phyloP scores from a whole-genome alignment of 2,329 filamentous ascomycete genomes.

The Calycina herbarum region DNA sequence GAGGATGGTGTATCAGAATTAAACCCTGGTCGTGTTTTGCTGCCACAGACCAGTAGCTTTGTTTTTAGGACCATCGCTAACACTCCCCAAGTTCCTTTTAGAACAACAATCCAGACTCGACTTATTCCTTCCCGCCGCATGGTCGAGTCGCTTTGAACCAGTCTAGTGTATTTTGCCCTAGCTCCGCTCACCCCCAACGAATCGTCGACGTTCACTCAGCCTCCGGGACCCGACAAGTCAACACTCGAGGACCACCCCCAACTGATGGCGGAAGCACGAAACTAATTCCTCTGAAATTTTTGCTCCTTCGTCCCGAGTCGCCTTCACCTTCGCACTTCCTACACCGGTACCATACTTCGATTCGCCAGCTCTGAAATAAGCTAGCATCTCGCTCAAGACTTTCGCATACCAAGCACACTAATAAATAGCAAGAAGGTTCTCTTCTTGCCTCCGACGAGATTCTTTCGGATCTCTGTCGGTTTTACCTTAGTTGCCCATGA shows the following conservation, averaged over 20 bases:
- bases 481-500: slow-evolving; percentile 30
- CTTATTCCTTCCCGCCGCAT: slow-evolving; percentile 26
- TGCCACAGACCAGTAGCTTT: not conserved
- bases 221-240: slow-evolving; percentile 7
- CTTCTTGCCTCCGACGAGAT: slow-evolving; percentile 36
- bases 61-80: slow-evolving; percentile 7
- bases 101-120: slow-evolving; percentile 2
- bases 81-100: not conserved
- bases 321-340: slow-evolving; percentile 16
- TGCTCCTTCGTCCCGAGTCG: slow-evolving; percentile 24
- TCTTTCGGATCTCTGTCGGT: slow-evolving; percentile 34
- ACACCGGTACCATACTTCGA: slow-evolving; percentile 20
- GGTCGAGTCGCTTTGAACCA: slow-evolving; percentile 29
- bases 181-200: not conserved
- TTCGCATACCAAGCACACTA: slow-evolving; percentile 10
- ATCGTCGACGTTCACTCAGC: not conserved
- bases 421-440: slow-evolving; percentile 28
- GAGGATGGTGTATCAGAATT: slow-evolving; percentile 12
- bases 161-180: slow-evolving; percentile 31
- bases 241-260: slow-evolving; percentile 15
- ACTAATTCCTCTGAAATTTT: slow-evolving; percentile 29
- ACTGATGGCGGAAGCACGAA: slow-evolving; percentile 35
- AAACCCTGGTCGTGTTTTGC: not conserved
- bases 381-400: slow-evolving; percentile 20
- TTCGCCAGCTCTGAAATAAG: slow-evolving; percentile 21